Evolutionary conservation across 129 eudicot species (phyloP), one percentile per base, ranked within the genome.

Genomic region (Escallonia rubra): DNA sequence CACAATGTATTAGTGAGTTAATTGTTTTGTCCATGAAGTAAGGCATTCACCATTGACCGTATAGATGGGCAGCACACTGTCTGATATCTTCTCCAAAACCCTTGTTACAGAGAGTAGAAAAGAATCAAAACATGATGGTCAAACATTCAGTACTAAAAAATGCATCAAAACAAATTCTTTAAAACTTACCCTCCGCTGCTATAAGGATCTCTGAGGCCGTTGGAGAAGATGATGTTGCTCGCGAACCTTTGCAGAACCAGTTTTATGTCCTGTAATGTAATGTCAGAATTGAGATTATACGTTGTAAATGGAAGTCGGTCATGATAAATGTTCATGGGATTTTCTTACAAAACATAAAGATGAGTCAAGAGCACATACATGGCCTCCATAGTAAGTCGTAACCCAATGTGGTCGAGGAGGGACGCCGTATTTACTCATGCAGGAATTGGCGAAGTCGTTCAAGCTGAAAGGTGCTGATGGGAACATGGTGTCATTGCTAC

Each of bases 221-320:
- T 87, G 39, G 97, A 82, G 78, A 90, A 90, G 38, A 87, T 90
- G 44, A 90, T 90, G 81, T 90, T 90, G 82, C 97, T 90, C 6
- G 79, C 96, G 64, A 87, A 90, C 45, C 73, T 81, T 40, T 49
- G 65, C 5, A 90, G 92, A 34, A 77, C 77, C 62, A 73, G 14
- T 64, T 69, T 87, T 59, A 87, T 81, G 44, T 84, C 91, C 95
- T 90, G 68, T 57, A 67, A 71, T n/a, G 13, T 0, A 34, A 34
- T 6, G 14, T 11, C 16, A 54, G 6, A 50, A 50, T 50, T 5
- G 10, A 47, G 10, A 10, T 47, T 47, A 23, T 0, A 23, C 34
- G 34, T 23, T 23, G 34, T 23, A 23, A 23, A 23, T 23, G 34
- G 34, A 23, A 23, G 34, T 23, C 34, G 1, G 34, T 23, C 34